Evolutionary conservation across 1,139 yeast species (phyloP).

Genomic region (Yamadazyma blattariae): DNA sequence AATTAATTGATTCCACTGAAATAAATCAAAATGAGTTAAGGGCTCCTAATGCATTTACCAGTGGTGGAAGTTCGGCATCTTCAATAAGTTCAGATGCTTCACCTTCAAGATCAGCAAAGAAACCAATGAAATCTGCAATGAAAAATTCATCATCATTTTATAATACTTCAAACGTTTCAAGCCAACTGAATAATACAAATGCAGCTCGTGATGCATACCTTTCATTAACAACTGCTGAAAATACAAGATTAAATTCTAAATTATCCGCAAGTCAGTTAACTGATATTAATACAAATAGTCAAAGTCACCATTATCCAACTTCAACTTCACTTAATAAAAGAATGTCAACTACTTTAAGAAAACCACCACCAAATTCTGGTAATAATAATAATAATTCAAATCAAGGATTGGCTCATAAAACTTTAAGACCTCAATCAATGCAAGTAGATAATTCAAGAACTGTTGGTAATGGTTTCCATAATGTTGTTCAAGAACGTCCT

Average conservation of each 20-base stretch:
- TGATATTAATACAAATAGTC: constrained; percentile 13
- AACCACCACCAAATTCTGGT: constrained; percentile 17
- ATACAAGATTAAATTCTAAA: constrained; percentile 68
- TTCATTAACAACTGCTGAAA: constrained; percentile 72
- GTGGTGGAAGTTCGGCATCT: constrained; percentile 27
- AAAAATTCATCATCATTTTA: constrained; percentile 42
- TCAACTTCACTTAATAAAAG: constrained; percentile 18
- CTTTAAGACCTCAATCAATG: constrained; percentile 36
- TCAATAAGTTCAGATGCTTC: constrained; percentile 24
- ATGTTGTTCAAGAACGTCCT: background rate
- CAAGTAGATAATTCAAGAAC: constrained; percentile 4
- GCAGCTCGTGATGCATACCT: constrained; percentile 64
- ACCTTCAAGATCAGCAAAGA: constrained; percentile 13
- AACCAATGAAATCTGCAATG: constrained; percentile 65
- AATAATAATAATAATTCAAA: constrained; percentile 1
- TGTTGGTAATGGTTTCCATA: constrained; percentile 1
- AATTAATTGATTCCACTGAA: no score
- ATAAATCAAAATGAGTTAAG: constrained; percentile 12
- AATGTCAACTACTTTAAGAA: constrained; percentile 32
- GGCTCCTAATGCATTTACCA: constrained; percentile 12
- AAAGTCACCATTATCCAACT: constrained; percentile 15
- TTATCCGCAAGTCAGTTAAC: constrained; percentile 39
- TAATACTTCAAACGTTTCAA: constrained; percentile 10
- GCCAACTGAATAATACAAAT: constrained; percentile 2
- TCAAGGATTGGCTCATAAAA: constrained; percentile 18